These are phyloP conservation scores for Lactifluus echinatus DNA, from an alignment of 768 basidiomycete genomes.

Conservation along the genomic window DNA sequence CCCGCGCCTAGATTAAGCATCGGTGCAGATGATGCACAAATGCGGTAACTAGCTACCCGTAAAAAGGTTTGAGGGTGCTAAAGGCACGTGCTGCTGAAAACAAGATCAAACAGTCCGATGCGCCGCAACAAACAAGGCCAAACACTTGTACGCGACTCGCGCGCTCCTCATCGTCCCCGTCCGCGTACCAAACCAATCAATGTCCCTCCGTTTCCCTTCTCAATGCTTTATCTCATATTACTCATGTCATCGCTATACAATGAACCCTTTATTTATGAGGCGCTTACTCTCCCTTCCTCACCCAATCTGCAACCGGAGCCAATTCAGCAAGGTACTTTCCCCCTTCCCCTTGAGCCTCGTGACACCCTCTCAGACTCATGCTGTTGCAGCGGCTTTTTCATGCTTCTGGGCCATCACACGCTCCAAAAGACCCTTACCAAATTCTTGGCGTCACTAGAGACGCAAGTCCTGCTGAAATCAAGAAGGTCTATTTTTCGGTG, in stretches of 20 bases:
- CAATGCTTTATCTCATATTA: slow-evolving; percentile 36
- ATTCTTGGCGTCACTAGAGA: slow-evolving; percentile 85
- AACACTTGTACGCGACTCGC: slow-evolving; percentile 2
- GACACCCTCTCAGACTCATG: slow-evolving; percentile 2
- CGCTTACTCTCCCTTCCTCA: slow-evolving; percentile 2
- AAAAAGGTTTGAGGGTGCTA: not conserved
- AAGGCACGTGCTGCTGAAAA: not conserved
- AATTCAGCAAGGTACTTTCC: slow-evolving; percentile 14
- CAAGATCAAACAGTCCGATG: not conserved
- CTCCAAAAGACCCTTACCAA: slow-evolving; percentile 79
- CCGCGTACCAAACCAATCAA: slow-evolving; percentile 27
- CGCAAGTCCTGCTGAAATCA: slow-evolving; percentile 81
- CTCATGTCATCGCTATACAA: slow-evolving; percentile 38
- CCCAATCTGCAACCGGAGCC: slow-evolving; percentile 2
- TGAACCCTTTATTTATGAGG: slow-evolving; percentile 3
- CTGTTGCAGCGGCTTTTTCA: slow-evolving; percentile 63
- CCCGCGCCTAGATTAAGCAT: not conserved
- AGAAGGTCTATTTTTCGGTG: slow-evolving; percentile 95
- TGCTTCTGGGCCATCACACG: slow-evolving; percentile 44
- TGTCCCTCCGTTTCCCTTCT: slow-evolving; percentile 41
- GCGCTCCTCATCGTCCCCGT: slow-evolving; percentile 1
- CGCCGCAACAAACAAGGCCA: not conserved
- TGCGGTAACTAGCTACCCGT: not conserved
- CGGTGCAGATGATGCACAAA: not conserved
- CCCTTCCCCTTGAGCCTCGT: not conserved